Evolutionary conservation across 495 filamentous ascomycete species (phyloP).

Genomic region (Tuber melanosporum): DNA sequence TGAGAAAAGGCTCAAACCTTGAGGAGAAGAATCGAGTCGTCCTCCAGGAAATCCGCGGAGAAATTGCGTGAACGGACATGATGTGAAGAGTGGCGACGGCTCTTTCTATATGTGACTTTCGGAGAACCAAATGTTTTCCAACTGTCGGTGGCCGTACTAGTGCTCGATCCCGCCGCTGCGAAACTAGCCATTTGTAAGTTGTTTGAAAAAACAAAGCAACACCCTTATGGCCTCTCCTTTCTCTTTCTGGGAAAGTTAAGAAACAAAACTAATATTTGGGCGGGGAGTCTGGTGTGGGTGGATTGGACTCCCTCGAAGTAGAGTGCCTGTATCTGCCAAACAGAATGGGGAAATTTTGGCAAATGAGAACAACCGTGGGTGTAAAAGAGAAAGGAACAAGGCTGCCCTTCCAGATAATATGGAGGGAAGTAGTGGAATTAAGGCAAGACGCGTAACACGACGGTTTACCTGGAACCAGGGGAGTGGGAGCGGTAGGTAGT

Average conservation of each 20-base stretch:
- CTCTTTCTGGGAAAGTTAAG: background rate
- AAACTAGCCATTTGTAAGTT: slow-evolving; percentile 1
- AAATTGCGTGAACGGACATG: slow-evolving; percentile 31
- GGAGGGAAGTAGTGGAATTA: background rate
- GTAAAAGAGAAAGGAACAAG: background rate
- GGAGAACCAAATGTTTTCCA: slow-evolving; percentile 28
- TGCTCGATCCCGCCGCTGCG: background rate
- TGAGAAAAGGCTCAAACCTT: slow-evolving; percentile 31
- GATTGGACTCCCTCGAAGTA: background rate
- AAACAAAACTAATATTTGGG: background rate
- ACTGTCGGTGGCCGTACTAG: slow-evolving; percentile 19
- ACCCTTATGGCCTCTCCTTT: background rate
- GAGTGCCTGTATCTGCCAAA: background rate
- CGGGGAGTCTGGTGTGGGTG: background rate
- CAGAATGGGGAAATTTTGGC: background rate
- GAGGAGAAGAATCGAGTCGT: slow-evolving; percentile 33
- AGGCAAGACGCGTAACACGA: background rate
- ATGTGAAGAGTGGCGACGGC: slow-evolving; percentile 28
- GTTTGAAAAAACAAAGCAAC: background rate
- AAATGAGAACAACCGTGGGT: background rate
- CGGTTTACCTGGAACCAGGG: background rate
- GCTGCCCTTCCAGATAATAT: background rate
- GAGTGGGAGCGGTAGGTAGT: background rate
- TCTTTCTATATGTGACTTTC: slow-evolving; percentile 22
- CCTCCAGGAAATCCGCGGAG: slow-evolving; percentile 38